Evolutionary conservation across 441 rosid species (phyloP).

Genomic region (Gossypium davidsonii): DNA sequence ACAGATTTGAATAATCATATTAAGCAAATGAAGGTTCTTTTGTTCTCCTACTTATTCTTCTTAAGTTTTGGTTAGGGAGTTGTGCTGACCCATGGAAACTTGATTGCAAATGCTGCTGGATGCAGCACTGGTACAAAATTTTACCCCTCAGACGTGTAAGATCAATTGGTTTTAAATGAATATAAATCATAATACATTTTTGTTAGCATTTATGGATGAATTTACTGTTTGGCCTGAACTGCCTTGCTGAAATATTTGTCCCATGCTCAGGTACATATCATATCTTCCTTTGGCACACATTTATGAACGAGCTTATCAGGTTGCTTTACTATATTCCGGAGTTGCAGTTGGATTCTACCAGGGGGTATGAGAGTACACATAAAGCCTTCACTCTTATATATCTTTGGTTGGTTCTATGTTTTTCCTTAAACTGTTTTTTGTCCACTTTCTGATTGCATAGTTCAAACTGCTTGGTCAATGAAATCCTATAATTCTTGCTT

Average conservation of each 20-base stretch:
- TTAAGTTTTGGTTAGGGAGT: conserved; percentile 61
- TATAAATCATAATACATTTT: neutral
- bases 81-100: conserved; percentile 77
- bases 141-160: conserved; percentile 87
- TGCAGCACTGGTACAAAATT: conserved; percentile 36
- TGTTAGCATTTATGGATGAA: conserved; percentile 15
- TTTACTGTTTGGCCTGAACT: conserved; percentile 8
- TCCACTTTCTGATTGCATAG: neutral
- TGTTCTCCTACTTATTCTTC: conserved; percentile 8
- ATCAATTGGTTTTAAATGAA: conserved; percentile 19
- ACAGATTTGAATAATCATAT: neutral
- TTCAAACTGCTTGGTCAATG: neutral
- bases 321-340: conserved; percentile 58
- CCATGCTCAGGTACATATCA: conserved; percentile 70
- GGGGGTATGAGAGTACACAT: conserved; percentile 57
- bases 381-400: neutral
- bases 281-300: conserved; percentile 99
- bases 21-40: neutral
- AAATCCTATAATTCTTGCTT: neutral
- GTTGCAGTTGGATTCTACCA: conserved; percentile 96
- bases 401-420: neutral
- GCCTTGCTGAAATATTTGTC: conserved; percentile 20
- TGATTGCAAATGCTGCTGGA: conserved; percentile 91
- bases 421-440: neutral
- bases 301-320: conserved; percentile 83